These are phyloP conservation scores for Mycosphaerella sp. DNA, from an alignment of 2,329 filamentous ascomycete genomes.

Conservation along the genomic window DNA sequence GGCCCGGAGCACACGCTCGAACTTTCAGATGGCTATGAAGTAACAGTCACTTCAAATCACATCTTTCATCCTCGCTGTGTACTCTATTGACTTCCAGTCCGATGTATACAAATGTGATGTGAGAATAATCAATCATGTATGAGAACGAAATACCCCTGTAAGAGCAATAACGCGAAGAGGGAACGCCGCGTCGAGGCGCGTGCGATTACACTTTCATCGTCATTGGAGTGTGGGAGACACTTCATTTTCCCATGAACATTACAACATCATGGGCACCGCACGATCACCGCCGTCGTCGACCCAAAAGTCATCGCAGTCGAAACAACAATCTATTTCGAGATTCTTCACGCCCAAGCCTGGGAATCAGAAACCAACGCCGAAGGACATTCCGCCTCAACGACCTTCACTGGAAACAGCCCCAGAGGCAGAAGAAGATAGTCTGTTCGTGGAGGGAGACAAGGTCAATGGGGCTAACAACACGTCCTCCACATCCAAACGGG, in stretches of 20 bases:
- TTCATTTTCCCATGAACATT: background rate
- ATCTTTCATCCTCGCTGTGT: too few species aligned
- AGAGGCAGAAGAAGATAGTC: conserved; percentile 11
- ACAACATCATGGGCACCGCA: conserved; percentile 5
- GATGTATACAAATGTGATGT: too few species aligned
- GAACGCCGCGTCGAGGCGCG: background rate
- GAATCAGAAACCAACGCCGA: conserved; percentile 22
- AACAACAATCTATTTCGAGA: conserved; percentile 70
- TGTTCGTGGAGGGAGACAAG: conserved; percentile 33
- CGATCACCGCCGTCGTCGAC: conserved; percentile 2
- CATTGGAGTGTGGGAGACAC: background rate
- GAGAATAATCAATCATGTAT: too few species aligned
- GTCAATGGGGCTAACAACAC: conserved; percentile 9
- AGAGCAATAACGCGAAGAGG: background rate
- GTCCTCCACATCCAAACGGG: conserved; percentile 19
- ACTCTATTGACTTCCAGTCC: too few species aligned
- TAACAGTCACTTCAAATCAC: too few species aligned
- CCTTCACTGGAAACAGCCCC: conserved; percentile 5
- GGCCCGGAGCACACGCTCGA: too few species aligned
- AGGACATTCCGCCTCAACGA: conserved; percentile 8
- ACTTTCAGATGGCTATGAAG: too few species aligned
- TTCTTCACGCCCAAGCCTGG: conserved; percentile 31
- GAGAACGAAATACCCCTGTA: background rate
- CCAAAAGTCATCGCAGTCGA: conserved; percentile 46
- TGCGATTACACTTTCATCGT: background rate